Conservation (phyloP, 2,329 filamentous ascomycete genomes). For the Pyrenophora tritici-repentis region DNA sequence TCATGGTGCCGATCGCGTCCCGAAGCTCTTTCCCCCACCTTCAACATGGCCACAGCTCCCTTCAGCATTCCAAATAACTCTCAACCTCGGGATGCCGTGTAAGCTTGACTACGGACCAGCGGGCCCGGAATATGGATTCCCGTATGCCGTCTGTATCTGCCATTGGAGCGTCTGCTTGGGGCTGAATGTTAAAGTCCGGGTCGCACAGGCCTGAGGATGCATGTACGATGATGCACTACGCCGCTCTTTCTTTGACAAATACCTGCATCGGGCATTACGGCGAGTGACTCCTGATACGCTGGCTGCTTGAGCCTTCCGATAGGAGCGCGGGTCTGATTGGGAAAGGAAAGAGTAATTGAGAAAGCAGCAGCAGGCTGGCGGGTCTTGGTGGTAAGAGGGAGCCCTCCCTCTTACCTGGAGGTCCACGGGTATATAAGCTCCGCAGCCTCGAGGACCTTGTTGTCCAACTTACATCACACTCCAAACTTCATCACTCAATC, state of each 20-base stretch:
- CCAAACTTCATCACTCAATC: neutral
- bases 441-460: slow-evolving; percentile 14
- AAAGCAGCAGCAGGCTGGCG: neutral
- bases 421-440: slow-evolving; percentile 3
- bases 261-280: neutral
- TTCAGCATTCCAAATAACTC: too few species aligned
- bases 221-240: neutral
- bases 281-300: slow-evolving; percentile 6
- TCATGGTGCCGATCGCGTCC: neutral
- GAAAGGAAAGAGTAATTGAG: neutral
- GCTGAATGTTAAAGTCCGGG: too few species aligned
- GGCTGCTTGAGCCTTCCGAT: neutral
- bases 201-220: too few species aligned
- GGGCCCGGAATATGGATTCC: too few species aligned
- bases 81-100: too few species aligned
- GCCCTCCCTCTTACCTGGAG: too few species aligned
- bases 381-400: neutral
- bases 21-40: too few species aligned
- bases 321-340: neutral
- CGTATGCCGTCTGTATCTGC: too few species aligned
- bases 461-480: slow-evolving; percentile 7
- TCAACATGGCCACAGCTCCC: too few species aligned
- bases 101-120: too few species aligned
- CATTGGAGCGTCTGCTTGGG: too few species aligned
- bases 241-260: slow-evolving; percentile 4